Conservation (phyloP, 1,284 basidiomycete species). For the Neonothopanus nambi region DNA sequence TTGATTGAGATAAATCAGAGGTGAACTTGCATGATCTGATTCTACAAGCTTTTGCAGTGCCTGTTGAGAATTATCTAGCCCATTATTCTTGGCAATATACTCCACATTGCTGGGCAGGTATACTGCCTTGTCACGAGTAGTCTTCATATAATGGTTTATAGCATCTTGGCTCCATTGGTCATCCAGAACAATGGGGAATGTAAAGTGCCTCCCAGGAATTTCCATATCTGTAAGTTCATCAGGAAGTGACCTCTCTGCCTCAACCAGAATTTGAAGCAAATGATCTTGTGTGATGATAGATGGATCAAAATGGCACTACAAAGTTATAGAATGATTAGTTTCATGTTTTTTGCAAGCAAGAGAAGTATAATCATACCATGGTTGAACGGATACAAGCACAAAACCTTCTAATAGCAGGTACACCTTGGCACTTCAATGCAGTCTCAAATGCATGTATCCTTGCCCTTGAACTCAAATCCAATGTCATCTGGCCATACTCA, state of each 20-base stretch:
- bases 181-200: constrained; percentile 64
- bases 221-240: constrained; percentile 39
- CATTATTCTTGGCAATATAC: constrained; percentile 68
- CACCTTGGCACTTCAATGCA: constrained; percentile 31
- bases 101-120: constrained; percentile 72
- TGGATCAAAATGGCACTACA: constrained; percentile 54
- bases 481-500: constrained; percentile 54
- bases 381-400: constrained; percentile 60
- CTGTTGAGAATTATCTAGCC: constrained; percentile 44
- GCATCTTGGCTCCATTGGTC: constrained; percentile 61
- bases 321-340: too few species aligned
- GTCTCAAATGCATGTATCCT: constrained; percentile 58
- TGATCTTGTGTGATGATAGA: constrained; percentile 36
- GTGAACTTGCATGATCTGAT: constrained; percentile 47
- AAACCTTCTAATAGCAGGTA: constrained; percentile 43
- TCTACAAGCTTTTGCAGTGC: constrained; percentile 45
- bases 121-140: constrained; percentile 55
- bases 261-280: constrained; percentile 41
- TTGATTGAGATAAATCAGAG: neutral
- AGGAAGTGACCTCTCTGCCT: constrained; percentile 39
- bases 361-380: constrained; percentile 37
- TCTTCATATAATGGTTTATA: constrained; percentile 56
- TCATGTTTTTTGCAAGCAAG: neutral
- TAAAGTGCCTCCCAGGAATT: constrained; percentile 54
- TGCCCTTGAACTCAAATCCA: constrained; percentile 53